Percentiles rank a stretch among this genome's conserved stretches.
Evolutionary conservation across 2,329 filamentous ascomycete genomes (phyloP).

Genomic region (Thielaviopsis cerberus): DNA sequence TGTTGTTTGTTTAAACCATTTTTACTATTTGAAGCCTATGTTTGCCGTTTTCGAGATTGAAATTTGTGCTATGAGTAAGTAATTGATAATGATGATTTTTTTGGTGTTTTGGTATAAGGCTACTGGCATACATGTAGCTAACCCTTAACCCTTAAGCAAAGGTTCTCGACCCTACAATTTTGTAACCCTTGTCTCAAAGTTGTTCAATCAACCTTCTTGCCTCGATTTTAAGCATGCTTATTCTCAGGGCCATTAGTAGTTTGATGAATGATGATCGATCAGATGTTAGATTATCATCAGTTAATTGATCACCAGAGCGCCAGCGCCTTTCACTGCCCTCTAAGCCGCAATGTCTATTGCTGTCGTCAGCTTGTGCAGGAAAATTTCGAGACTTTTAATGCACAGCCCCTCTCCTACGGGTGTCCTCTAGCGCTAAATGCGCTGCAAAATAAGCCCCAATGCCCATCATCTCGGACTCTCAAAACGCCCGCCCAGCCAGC

Average conservation of each 20-base stretch:
- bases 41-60: not conserved
- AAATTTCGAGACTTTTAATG: not conserved
- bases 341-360: not conserved
- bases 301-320: not conserved
- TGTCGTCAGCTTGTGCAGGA: not conserved
- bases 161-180: not conserved
- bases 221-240: no score
- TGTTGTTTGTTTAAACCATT: no score
- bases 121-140: no score
- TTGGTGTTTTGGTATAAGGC: not conserved
- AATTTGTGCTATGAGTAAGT: not conserved
- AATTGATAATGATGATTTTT: not conserved
- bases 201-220: no score
- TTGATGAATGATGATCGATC: no score
- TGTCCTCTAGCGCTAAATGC: not conserved
- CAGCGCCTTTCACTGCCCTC: not conserved
- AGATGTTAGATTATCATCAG: no score
- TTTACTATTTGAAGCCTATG: not conserved
- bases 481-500: not conserved
- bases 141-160: no score
- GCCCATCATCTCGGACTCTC: not conserved
- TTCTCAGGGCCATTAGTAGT: not conserved
- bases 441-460: not conserved
- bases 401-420: conserved; percentile 3
- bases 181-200: no score